Base-by-base conservation (phyloP, 495 filamentous ascomycete genomes). In the Letharia lupina region DNA sequence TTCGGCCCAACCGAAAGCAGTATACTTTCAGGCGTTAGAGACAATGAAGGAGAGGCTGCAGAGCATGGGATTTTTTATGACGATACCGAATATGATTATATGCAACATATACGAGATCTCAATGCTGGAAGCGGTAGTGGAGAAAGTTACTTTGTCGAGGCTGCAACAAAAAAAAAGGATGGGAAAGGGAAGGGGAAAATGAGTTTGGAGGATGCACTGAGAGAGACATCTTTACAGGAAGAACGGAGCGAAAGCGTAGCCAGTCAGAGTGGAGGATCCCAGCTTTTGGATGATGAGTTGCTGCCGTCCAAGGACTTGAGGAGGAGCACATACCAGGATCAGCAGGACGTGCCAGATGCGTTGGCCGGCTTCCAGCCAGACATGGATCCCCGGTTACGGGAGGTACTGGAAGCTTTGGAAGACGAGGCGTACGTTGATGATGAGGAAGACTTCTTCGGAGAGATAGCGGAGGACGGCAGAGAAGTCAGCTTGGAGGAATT, bases 371-470 rank as follows among this genome's bases (percentile, higher is more conserved):
- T 99, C 73, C 88, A 97, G 76, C 95, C 95, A 4, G 91, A 98
- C 73, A 99, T 99, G 95, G 95, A 99, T 76, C 93, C 92, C 7
- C 81, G 95, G 31, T 75, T 99, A 67, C 83, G 95, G 31, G 95
- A 99, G 76, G 91, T 91, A 4, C 75, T 99, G 64, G 93, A 97
- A 75, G 95, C 95, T 3, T 78, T 99, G 41, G 94, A 99, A 69
- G 95, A 99, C 68, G 94, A 98, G 45, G 93, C 88, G 10, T 99
- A 90, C 75, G 93, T 99, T 1, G 94, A 98, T 66, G 90, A 94
- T 23, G 79, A 84, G 8, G 90, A 91, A 13, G 88, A 91, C 50
- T 73, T 96, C 35, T 97, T 98, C 72, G 85, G 82, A 31, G 80
- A 91, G 71, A 75, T 99, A 65, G 87, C 91, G 0, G 81, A 84